These are phyloP conservation scores for Elongisporangium undulatum DNA, from an alignment of 352 stramenopile species.

Conservation along the genomic window DNA sequence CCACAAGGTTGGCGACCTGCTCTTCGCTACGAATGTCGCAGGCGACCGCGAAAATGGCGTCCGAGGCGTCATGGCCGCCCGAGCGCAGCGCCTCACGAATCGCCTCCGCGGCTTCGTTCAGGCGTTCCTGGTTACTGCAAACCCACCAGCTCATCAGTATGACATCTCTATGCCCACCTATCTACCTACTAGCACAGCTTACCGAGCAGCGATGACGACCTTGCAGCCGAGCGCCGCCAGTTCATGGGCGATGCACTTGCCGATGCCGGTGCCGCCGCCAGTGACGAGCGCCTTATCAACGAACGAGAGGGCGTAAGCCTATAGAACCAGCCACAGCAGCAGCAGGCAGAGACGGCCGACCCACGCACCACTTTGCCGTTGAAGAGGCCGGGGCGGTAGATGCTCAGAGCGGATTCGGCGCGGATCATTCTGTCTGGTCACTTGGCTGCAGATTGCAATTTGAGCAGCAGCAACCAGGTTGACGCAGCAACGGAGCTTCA, in stretches of 20 bases:
- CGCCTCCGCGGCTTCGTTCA: slow-evolving; percentile 47
- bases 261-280: slow-evolving; percentile 83
- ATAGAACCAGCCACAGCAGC: background rate
- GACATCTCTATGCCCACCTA: background rate
- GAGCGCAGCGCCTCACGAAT: slow-evolving; percentile 49
- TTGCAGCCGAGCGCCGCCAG: slow-evolving; percentile 68
- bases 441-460: background rate
- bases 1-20: slow-evolving; percentile 68
- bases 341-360: background rate
- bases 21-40: slow-evolving; percentile 78
- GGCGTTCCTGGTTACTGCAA: slow-evolving; percentile 57
- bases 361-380: slow-evolving; percentile 70
- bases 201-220: slow-evolving; percentile 82
- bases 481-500: slow-evolving; percentile 2
- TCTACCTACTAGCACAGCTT: background rate
- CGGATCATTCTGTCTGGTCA: slow-evolving; percentile 37
- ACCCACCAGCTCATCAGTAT: background rate
- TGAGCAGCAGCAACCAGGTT: slow-evolving; percentile 2
- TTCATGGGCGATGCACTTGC: slow-evolving; percentile 77
- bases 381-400: slow-evolving; percentile 66
- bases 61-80: slow-evolving; percentile 19
- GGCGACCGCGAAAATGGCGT: slow-evolving; percentile 45
- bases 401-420: slow-evolving; percentile 36
- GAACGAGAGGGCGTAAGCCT: slow-evolving; percentile 9
- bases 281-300: slow-evolving; percentile 70